These are phyloP conservation scores for Kalanchoe fedtschenkoi DNA, from an alignment of 164 flowering plant genomes.

Conservation along the genomic window DNA sequence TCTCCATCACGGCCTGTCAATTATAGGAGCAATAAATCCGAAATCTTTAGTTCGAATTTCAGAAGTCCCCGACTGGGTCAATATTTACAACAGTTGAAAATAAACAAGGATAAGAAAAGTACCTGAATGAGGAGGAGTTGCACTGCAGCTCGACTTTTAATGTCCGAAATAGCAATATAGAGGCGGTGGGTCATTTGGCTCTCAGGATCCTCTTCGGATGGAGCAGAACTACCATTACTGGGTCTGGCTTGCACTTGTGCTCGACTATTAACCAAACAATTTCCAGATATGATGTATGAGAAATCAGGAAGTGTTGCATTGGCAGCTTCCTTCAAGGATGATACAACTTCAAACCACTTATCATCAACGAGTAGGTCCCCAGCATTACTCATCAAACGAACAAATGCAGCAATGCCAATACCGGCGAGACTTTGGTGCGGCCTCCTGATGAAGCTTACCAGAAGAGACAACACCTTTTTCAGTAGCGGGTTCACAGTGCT, in stretches of 20 bases:
- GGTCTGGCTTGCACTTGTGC: slow-evolving; percentile 24
- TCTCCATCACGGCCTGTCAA: slow-evolving; percentile 85
- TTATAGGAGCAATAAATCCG: no score
- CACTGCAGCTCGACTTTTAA: slow-evolving; percentile 85
- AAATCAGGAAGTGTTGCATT: slow-evolving; percentile 86
- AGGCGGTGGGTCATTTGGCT: slow-evolving; percentile 34
- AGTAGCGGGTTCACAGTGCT: slow-evolving; percentile 82
- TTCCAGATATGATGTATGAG: slow-evolving; percentile 34
- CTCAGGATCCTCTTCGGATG: slow-evolving; percentile 41
- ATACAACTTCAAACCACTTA: slow-evolving; percentile 89
- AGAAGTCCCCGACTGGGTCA: no score
- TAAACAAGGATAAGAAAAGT: neutral
- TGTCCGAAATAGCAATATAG: slow-evolving; percentile 65
- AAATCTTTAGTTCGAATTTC: neutral
- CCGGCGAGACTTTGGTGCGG: slow-evolving; percentile 99
- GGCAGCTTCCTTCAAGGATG: slow-evolving; percentile 73
- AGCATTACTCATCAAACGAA: slow-evolving; percentile 89
- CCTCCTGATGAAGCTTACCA: slow-evolving; percentile 83
- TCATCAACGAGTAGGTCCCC: slow-evolving; percentile 85
- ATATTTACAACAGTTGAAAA: neutral
- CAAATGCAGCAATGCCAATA: slow-evolving; percentile 95
- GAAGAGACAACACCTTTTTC: slow-evolving; percentile 60
- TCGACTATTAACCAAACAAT: slow-evolving; percentile 13
- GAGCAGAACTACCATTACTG: slow-evolving; percentile 21
- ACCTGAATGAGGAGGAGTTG: slow-evolving; percentile 94